Evolutionary conservation across 768 basidiomycete genomes (phyloP), one percentile per base, ranked within the genome.

Genomic region (Lanmaoa rubissima): DNA sequence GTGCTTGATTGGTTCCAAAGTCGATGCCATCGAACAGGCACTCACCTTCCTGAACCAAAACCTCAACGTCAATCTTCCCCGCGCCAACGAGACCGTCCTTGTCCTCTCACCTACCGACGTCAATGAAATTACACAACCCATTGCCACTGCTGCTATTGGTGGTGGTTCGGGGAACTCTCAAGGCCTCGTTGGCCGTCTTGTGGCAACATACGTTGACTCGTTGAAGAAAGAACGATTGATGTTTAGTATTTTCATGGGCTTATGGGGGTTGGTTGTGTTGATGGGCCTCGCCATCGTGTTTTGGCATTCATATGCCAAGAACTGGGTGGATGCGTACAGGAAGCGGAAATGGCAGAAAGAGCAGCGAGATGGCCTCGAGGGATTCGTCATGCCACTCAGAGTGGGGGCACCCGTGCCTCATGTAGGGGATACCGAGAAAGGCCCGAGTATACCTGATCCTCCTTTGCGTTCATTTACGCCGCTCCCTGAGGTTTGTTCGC

Each of bases 11-110:
- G 96, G 96, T n/a, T 80, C 82, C 58, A 98, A 98, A 70, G 87
- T 98, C 46, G 77, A 86, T 53, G 91, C 88, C 11, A 78, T 98
- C 65, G 92, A 95, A 73, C 79, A 85, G 17, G 94, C 90, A 6
- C 77, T 97, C 40, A 98, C 94, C 0, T 98, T 96, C 81, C 76
- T 98, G 60, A 87, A 96, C 68, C 76, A 93, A 60, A 92, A 97
- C 73, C 85, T 95, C 46, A 77, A 85, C 47, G 78, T 98, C 65
- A 74, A 90, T 64, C 79, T 98, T 56, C 89, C 94, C 0, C 83
- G 81, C 45, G 81, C 98, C 54, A 88, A 92, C 56, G 76, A 88
- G 49, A 79, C 81, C 39, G 78, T 86, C 31, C 86, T 98, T 46
- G 78, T 94, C 32, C 82, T 97, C 52, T 92, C 92, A 1, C 84